Percentiles rank a stretch among this genome's conserved stretches.
These are phyloP conservation scores for Cercospora brassicicola DNA, from an alignment of 2,329 filamentous ascomycete genomes.

Conservation along the genomic window DNA sequence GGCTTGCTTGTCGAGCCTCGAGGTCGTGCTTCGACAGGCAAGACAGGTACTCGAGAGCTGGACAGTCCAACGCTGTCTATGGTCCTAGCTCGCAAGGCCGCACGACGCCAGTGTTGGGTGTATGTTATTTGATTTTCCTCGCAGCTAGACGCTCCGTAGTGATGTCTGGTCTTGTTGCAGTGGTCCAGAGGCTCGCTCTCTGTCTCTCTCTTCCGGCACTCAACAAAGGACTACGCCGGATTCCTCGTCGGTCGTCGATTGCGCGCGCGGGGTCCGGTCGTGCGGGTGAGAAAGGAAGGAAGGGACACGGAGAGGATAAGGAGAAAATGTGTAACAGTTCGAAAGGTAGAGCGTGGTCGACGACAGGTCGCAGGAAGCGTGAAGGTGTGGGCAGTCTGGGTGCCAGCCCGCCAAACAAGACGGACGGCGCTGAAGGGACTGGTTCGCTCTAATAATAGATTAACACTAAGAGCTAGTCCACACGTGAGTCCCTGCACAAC, in stretches of 20 bases:
- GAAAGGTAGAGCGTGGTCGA: constrained; percentile 1
- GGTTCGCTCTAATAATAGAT: background rate
- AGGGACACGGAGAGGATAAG: background rate
- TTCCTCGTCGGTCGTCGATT: background rate
- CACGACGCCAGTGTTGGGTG: background rate
- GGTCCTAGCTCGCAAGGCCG: background rate
- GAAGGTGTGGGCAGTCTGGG: constrained; percentile 1
- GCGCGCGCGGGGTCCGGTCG: background rate
- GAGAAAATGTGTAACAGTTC: background rate
- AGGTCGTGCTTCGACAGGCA: background rate
- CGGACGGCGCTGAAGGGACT: background rate
- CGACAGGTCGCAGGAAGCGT: background rate
- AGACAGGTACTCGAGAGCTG: background rate
- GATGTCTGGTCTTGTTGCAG: background rate
- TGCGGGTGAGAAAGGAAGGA: background rate
- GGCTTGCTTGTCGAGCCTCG: background rate
- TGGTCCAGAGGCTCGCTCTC: background rate
- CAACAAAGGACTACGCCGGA: constrained; percentile 1
- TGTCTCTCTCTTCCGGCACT: background rate
- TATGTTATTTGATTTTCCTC: background rate
- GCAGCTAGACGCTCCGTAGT: background rate
- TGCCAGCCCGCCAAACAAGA: constrained; percentile 3
- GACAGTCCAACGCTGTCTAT: background rate
- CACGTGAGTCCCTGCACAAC: background rate
- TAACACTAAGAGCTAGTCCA: background rate